Evolutionary conservation across 2,329 filamentous ascomycete species (phyloP).

Genomic region (Whalleya microplaca): DNA sequence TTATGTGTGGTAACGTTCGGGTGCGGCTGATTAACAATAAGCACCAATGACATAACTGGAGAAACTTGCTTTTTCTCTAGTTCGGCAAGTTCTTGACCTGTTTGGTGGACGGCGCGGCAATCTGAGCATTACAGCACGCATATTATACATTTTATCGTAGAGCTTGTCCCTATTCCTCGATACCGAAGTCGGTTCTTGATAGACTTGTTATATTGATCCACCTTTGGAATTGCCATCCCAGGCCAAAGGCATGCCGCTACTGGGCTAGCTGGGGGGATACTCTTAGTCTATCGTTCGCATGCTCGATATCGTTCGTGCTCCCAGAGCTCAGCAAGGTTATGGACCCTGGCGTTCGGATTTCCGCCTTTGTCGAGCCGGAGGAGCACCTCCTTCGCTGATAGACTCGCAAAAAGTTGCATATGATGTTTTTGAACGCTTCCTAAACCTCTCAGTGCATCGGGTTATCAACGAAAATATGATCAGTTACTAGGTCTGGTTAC

Average conservation of each 20-base stretch:
- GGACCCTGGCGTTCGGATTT: conserved; percentile 60
- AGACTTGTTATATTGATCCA: conserved; percentile 54
- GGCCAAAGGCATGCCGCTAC: conserved; percentile 56
- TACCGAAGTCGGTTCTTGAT: conserved; percentile 51
- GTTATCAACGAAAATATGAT: conserved; percentile 53
- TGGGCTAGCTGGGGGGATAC: conserved; percentile 50
- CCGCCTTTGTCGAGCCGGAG: conserved; percentile 48
- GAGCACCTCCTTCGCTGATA: conserved; percentile 46
- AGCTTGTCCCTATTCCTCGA: conserved; percentile 21
- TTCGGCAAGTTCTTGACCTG: background rate
- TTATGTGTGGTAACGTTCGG: background rate
- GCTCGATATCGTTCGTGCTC: conserved; percentile 55
- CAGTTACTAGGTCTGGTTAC: conserved; percentile 44
- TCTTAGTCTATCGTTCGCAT: conserved; percentile 53
- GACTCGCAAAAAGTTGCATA: conserved; percentile 45
- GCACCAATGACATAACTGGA: background rate
- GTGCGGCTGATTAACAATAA: background rate
- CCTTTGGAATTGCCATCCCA: conserved; percentile 48
- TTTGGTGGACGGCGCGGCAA: background rate
- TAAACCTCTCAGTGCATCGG: conserved; percentile 50
- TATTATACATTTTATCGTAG: background rate
- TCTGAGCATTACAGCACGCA: background rate
- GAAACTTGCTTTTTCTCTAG: background rate
- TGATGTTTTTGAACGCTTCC: conserved; percentile 48
- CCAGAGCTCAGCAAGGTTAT: conserved; percentile 59